Percentiles rank a stretch among this genome's conserved stretches.
These are phyloP conservation scores for Colletotrichum echinochloae DNA, from an alignment of 2,329 filamentous ascomycete genomes.

Conservation along the genomic window DNA sequence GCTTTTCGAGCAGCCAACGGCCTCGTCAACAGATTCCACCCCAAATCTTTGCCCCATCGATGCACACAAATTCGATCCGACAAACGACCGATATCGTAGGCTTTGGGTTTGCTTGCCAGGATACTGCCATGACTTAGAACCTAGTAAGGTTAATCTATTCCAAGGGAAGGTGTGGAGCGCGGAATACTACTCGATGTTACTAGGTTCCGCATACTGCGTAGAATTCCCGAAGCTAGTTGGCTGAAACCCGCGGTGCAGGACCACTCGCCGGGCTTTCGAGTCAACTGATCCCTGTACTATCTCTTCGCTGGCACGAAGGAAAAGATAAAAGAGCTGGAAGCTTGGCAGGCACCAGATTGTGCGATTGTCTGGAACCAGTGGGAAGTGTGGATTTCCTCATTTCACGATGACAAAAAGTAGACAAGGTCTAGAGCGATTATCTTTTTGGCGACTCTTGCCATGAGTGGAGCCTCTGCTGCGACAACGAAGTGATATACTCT, in stretches of 20 bases:
- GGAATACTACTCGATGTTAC: neutral
- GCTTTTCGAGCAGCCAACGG: neutral
- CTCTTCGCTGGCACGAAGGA: neutral
- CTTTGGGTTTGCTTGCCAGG: neutral
- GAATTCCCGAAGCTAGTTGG: neutral
- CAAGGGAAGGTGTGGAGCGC: neutral
- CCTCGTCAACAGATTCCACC: neutral
- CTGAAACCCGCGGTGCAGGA: neutral
- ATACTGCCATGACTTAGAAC: neutral
- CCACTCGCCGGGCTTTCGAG: neutral
- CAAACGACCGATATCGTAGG: neutral
- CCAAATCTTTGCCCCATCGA: too few relatives aligned
- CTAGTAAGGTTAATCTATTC: neutral
- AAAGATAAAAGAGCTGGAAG: neutral
- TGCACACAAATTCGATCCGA: neutral
- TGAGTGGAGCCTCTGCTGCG: neutral
- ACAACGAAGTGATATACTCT: neutral
- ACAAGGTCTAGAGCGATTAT: neutral
- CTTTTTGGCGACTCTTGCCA: neutral
- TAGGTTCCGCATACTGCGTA: too few relatives aligned
- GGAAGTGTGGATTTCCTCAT: too few relatives aligned
- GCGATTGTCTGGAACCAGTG: neutral
- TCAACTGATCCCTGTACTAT: neutral
- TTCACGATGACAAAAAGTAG: too few relatives aligned
- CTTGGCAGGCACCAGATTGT: neutral